Base-by-base conservation (phyloP, 2,329 filamentous ascomycete genomes). In the Fusarium albidum region DNA sequence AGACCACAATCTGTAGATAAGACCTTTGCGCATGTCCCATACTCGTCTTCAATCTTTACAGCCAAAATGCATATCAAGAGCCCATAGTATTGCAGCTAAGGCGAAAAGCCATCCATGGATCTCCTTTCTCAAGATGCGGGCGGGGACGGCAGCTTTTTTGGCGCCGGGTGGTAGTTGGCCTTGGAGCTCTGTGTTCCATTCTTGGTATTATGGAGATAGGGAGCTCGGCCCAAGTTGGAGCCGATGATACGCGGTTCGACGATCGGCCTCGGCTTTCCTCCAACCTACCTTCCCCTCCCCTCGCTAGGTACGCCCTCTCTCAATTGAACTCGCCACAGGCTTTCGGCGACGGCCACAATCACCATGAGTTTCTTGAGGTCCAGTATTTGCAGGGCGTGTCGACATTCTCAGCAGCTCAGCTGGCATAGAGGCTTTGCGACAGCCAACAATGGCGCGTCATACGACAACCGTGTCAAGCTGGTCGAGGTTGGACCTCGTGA, bases 401-500 rank as follows among this genome's bases (percentile, higher is more conserved):
- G 70, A 43, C 69, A 69, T 39, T 67, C 71, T 5, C 69, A 68
- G 7, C 68, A 69, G 49, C 54, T 64, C 38, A 66, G 64, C 17
- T 61, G 66, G 49, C 66, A 69, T 39, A 69, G 77, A 42, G 68
- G 70, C 37, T 72, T 77, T 55, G 76, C 77, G 40, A 78, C 77
- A n/a, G 73, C 75, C 31, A 71, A 66, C 35, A 69, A 64, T 48
- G 58, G 58, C 34, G 58, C 61, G 26, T 57, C 68, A 39, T 65
- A 68, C 52, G 75, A 79, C 68, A 80, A 77, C 67, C 71, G 67
- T 53, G 80, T 86, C 55, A 82, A 79, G 73, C 86, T 96, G 32
- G 87, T 95, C 57, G 91, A 96, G 76, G 91, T 96, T 57, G 91
- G 90, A 9, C 91, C 91, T 28, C 82, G 91, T 61, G 91, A 96